A percentile compares a stretch with the other conserved stretches of the same genome.
Evolutionary conservation across 768 basidiomycete species (phyloP).

Genomic region (Boletus rubropictus): DNA sequence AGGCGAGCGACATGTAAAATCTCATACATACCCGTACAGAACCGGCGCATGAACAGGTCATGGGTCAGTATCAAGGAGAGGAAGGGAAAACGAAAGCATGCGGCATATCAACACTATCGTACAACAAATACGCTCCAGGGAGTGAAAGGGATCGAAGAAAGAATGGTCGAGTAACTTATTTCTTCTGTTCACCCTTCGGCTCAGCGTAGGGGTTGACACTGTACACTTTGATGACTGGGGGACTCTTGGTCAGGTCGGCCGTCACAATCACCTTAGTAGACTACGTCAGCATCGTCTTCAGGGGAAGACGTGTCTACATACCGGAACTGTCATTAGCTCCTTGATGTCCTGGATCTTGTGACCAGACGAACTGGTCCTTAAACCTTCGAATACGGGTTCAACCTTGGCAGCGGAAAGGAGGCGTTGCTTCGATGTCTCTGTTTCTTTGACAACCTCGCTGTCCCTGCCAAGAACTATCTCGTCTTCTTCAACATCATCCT

Average conservation of each 20-base stretch:
- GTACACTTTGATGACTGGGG: constrained; percentile 96
- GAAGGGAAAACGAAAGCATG: constrained; percentile 29
- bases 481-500: constrained; percentile 76
- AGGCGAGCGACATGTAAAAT: constrained; percentile 19
- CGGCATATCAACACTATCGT: constrained; percentile 26
- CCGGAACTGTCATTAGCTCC: constrained; percentile 90
- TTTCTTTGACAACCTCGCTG: constrained; percentile 33
- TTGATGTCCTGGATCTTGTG: constrained; percentile 94
- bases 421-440: constrained; percentile 74
- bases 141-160: constrained; percentile 3
- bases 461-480: constrained; percentile 74
- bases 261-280: constrained; percentile 81
- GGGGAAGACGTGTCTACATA: constrained; percentile 36
- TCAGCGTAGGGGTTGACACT: constrained; percentile 88
- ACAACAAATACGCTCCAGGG: constrained; percentile 20
- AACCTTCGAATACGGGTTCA: constrained; percentile 77
- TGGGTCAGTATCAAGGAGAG: constrained; percentile 29
- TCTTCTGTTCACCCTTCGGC: constrained; percentile 33
- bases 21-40: constrained; percentile 27
- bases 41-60: constrained; percentile 26
- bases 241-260: constrained; percentile 91
- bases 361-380: constrained; percentile 65
- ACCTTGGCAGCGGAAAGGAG: constrained; percentile 69
- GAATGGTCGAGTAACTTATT: constrained; percentile 26
- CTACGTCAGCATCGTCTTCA: constrained; percentile 3